Evolutionary conservation across 208 protist genomes (phyloP).

Genomic region (Leishmania lainsoni): DNA sequence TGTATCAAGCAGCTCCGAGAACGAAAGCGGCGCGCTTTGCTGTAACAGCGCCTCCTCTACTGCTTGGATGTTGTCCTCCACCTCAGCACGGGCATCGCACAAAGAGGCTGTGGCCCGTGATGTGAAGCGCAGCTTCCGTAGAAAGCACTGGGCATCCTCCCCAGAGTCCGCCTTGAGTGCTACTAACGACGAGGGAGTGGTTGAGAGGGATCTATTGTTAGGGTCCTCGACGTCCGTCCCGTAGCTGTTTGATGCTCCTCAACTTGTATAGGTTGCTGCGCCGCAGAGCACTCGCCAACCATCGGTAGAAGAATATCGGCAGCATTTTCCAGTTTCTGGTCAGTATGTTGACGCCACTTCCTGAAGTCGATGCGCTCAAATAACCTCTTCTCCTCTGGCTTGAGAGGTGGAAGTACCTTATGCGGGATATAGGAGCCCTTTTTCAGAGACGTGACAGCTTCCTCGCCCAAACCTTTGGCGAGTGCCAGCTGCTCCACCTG

Average conservation of each 20-base stretch:
- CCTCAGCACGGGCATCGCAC: conserved; percentile 47
- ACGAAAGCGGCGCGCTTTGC: conserved; percentile 54
- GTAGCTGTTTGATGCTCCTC: background rate
- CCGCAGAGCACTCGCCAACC: background rate
- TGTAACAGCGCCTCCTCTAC: conserved; percentile 49
- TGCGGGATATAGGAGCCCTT: conserved; percentile 64
- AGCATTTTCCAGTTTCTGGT: conserved; percentile 6
- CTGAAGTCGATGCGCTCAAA: conserved; percentile 42
- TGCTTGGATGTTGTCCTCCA: conserved; percentile 60
- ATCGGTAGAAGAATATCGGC: background rate
- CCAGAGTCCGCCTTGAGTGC: conserved; percentile 16
- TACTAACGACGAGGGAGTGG: background rate
- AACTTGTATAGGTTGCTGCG: background rate
- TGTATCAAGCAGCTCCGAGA: conserved; percentile 57
- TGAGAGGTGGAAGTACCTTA: conserved; percentile 50
- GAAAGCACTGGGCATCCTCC: conserved; percentile 6
- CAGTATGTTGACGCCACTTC: conserved; percentile 6
- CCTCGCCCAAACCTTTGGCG: conserved; percentile 69
- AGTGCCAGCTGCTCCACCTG: conserved; percentile 68
- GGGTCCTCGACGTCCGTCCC: background rate
- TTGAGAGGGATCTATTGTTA: background rate
- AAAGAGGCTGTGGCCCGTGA: conserved; percentile 16
- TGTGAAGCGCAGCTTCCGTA: conserved; percentile 22
- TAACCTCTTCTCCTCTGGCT: conserved; percentile 37
- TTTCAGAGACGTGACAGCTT: conserved; percentile 54